Conservation (phyloP, 208 protist species). For the Porcisia deanei region DNA sequence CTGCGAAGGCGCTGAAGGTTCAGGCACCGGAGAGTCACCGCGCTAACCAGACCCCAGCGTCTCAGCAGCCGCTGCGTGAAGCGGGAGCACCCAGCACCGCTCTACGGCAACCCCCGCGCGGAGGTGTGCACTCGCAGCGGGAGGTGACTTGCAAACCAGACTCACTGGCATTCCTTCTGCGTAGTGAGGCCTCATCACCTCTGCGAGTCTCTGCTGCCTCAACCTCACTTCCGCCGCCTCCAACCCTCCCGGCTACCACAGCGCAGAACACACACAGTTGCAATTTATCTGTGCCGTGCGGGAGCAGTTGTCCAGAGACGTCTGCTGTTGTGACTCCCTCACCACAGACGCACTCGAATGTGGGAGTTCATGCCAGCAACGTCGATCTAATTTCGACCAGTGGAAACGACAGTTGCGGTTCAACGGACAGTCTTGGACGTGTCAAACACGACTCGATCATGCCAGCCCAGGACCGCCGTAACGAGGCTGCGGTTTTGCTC, state of each 20-base stretch:
- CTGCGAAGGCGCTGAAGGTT: not conserved
- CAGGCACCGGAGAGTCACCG: not conserved
- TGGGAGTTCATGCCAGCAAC: not conserved
- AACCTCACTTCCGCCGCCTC: not conserved
- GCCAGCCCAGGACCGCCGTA: not conserved
- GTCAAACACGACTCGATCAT: not conserved
- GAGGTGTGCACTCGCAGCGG: not conserved
- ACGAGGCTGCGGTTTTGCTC: constrained; percentile 1
- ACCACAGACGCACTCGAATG: not conserved
- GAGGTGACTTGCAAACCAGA: not conserved
- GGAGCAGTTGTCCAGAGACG: not conserved
- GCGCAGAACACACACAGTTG: not conserved
- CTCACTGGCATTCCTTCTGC: not conserved
- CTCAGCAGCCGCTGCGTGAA: not conserved
- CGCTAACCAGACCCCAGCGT: not conserved
- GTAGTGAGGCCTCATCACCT: not conserved
- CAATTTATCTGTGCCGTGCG: not conserved
- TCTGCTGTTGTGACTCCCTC: not conserved
- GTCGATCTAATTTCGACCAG: not conserved
- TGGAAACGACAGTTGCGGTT: constrained; percentile 10
- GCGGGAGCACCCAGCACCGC: not conserved
- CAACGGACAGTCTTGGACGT: not conserved
- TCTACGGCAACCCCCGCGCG: not conserved
- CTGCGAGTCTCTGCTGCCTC: not conserved
- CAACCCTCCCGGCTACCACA: not conserved